phyloP scores from a whole-genome alignment of 1,284 basidiomycete species.

The Boletus smithii region DNA sequence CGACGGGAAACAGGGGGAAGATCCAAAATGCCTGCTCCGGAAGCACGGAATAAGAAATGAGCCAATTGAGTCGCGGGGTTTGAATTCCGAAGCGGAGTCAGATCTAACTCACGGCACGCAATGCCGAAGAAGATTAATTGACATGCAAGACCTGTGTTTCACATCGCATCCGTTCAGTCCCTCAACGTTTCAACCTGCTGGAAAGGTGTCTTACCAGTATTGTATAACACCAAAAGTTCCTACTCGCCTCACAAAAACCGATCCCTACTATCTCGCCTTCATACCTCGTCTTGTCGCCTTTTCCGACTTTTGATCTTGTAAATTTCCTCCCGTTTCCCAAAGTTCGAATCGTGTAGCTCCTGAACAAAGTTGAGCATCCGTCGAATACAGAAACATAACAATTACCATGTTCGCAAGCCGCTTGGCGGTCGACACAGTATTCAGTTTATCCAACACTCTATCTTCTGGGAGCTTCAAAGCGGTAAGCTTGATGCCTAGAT shows the following conservation, averaged over 20 bases:
- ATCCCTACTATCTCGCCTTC: not conserved
- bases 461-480: constrained; percentile 79
- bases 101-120: constrained; percentile 11
- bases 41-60: constrained; percentile 10
- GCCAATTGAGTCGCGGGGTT: constrained; percentile 19
- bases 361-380: constrained; percentile 34
- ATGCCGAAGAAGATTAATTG: constrained; percentile 12
- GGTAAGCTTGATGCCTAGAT: constrained; percentile 65
- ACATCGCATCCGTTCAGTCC: not conserved
- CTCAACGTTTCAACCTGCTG: not conserved
- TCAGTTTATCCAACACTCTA: constrained; percentile 83
- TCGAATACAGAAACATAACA: not conserved
- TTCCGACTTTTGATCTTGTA: constrained; percentile 62
- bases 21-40: not conserved
- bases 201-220: constrained; percentile 12
- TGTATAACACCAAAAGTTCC: not conserved
- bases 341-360: constrained; percentile 90
- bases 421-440: constrained; percentile 88
- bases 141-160: not conserved
- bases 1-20: constrained; percentile 21
- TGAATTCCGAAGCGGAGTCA: constrained; percentile 20
- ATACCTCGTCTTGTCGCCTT: constrained; percentile 23
- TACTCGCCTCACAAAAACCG: not conserved
- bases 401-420: constrained; percentile 90
- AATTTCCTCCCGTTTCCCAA: constrained; percentile 85